Evolutionary conservation across 352 stramenopile genomes (phyloP), one percentile per base, ranked within the genome.

Genomic region (Phytophthora idaei): DNA sequence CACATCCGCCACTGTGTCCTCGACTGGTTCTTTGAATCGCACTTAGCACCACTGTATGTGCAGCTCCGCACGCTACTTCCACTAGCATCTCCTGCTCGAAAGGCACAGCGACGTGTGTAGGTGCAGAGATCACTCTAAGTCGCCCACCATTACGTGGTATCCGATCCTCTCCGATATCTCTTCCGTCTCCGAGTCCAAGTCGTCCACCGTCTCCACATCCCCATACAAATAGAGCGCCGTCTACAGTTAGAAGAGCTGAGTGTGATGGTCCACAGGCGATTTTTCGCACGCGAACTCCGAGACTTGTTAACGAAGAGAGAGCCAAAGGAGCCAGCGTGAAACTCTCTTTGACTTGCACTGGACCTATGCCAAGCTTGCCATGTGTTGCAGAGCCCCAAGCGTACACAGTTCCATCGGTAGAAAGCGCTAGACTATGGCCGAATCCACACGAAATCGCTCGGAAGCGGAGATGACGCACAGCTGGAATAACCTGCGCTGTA

Each of bases 201-300:
- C 84, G 81, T 5, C 87, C 87, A 10, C 85, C 85, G 17, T 91
- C 87, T 12, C 83, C 85, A 51, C 76, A 78, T 17, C 87, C 87
- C 87, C 87, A 94, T 0, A 94, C 85, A 54, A 80, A 94, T 28
- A 94, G 62, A 5, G 66, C 61, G 0, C 87, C 87, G 21, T 86
- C 75, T 0, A 46, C 67, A 6, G 85, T 91, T 7, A 94, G 32
- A 0, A 91, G 50, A 15, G 85, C 87, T 0, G 87, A 94, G 51
- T 94, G 87, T 11, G 87, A 94, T 15, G 83, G 80, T 21, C 87
- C 87, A 49, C 87, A 94, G 0, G 87, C 80, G 27, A 94, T 90
- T 47, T 84, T 89, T 5, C 81, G 76, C 2, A 92, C 77, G 4
- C 66, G n/a, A 50, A 80, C 32, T 15, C 68, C 61, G 4, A n/a